Evolutionary conservation across 2,329 filamentous ascomycete genomes (phyloP).

Genomic region (Diaporthe velutina): DNA sequence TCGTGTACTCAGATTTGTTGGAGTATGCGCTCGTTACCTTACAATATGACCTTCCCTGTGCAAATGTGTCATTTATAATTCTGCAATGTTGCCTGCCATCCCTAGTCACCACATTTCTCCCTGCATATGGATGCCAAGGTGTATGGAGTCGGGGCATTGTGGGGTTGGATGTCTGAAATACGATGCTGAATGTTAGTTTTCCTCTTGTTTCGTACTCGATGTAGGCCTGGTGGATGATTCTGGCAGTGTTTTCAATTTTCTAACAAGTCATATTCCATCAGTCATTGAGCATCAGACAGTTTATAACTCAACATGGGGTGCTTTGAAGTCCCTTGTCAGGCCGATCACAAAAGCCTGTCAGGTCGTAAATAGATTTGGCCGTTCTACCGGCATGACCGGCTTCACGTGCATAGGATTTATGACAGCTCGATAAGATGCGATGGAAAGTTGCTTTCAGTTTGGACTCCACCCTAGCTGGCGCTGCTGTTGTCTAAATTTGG

Average conservation of each 20-base stretch:
- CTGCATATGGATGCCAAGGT: neutral
- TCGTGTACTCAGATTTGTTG: neutral
- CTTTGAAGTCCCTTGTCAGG: neutral
- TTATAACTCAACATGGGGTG: neutral
- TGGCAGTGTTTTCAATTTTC: no score
- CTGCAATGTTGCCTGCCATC: neutral
- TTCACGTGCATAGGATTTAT: neutral
- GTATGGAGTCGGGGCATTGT: neutral
- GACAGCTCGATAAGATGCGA: neutral
- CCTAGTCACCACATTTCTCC: neutral
- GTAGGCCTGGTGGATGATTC: no score
- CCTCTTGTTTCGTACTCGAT: no score
- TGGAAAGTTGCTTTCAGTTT: neutral
- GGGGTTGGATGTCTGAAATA: neutral
- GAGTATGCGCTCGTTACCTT: neutral
- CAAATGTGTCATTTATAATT: neutral
- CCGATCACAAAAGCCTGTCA: neutral
- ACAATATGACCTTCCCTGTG: neutral
- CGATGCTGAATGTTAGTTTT: neutral
- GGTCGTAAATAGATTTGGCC: neutral
- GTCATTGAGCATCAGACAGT: no score
- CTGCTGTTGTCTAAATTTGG: neutral
- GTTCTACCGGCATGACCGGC: neutral
- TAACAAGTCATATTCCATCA: no score
- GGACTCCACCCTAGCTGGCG: accelerated